phyloP scores from a whole-genome alignment of 2,329 filamentous ascomycete species.

The Atkinsonella texensis region DNA sequence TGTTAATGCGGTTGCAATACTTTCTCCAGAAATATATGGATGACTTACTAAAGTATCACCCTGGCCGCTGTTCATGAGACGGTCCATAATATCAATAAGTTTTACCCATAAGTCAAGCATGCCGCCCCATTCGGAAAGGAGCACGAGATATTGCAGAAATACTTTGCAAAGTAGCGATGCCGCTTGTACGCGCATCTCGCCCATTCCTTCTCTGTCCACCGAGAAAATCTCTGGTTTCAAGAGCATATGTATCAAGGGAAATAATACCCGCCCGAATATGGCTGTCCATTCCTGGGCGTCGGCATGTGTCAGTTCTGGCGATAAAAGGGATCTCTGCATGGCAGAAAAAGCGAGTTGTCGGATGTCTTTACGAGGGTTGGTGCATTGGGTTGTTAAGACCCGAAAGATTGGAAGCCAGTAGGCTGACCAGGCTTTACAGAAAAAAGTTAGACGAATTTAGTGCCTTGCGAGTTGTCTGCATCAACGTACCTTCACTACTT shows the following conservation, averaged over 20 bases:
- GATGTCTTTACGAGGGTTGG: constrained; percentile 88
- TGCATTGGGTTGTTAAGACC: constrained; percentile 77
- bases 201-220: constrained; percentile 84
- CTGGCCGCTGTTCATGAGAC: constrained; percentile 90
- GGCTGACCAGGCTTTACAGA: constrained; percentile 68
- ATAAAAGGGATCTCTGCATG: constrained; percentile 75
- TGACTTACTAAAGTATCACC: constrained; percentile 67
- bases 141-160: constrained; percentile 83
- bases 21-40: neutral
- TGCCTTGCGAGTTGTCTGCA: too few species aligned
- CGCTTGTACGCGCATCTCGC: constrained; percentile 83
- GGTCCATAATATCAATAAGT: constrained; percentile 89
- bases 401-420: constrained; percentile 97
- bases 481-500: constrained; percentile 56
- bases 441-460: constrained; percentile 1
- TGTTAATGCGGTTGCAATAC: constrained; percentile 7
- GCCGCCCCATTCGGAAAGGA: constrained; percentile 73
- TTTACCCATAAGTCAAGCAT: constrained; percentile 87
- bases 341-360: constrained; percentile 78
- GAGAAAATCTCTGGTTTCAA: constrained; percentile 93
- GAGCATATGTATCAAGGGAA: constrained; percentile 76
- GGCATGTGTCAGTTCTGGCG: constrained; percentile 68
- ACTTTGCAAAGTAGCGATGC: constrained; percentile 89
- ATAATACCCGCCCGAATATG: constrained; percentile 88
- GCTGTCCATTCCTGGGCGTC: constrained; percentile 88